Conservation (phyloP, 108 stramenopile species). For the Skeletonema tropicum region DNA sequence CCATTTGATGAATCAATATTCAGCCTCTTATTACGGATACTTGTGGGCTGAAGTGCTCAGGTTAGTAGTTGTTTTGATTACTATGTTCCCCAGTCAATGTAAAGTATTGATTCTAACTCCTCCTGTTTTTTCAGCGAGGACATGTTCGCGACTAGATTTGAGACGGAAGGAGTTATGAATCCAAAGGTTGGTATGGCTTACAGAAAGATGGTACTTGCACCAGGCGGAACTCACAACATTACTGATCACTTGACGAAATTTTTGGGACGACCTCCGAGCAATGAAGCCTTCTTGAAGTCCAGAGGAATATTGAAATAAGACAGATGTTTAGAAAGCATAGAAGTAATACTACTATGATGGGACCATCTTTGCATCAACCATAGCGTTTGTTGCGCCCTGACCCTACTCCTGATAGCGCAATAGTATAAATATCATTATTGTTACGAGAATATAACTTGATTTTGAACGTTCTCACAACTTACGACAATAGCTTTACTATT, state of each 20-base stretch:
- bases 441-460: no score
- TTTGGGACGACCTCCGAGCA: slow-evolving; percentile 42
- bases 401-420: no score
- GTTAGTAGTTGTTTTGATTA: no score
- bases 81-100: no score
- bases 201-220: slow-evolving; percentile 50
- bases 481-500: slow-evolving; percentile 30
- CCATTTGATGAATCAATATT: slow-evolving; percentile 60
- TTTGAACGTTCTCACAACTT: background rate
- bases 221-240: slow-evolving; percentile 50
- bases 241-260: slow-evolving; percentile 51
- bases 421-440: no score
- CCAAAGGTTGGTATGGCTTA: slow-evolving; percentile 51
- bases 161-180: slow-evolving; percentile 43
- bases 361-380: no score
- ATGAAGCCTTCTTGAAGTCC: slow-evolving; percentile 52
- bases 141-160: slow-evolving; percentile 52
- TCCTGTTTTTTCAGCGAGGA: no score
- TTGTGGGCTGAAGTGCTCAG: slow-evolving; percentile 52
- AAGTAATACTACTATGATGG: no score
- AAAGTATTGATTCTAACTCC: no score
- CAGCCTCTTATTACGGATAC: slow-evolving; percentile 51
- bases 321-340: no score
- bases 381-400: no score
- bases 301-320: background rate